Percentiles rank a stretch among this genome's conserved stretches.
These are phyloP conservation scores for Babesia ovata DNA, from an alignment of 169 alveolate species.

Conservation along the genomic window DNA sequence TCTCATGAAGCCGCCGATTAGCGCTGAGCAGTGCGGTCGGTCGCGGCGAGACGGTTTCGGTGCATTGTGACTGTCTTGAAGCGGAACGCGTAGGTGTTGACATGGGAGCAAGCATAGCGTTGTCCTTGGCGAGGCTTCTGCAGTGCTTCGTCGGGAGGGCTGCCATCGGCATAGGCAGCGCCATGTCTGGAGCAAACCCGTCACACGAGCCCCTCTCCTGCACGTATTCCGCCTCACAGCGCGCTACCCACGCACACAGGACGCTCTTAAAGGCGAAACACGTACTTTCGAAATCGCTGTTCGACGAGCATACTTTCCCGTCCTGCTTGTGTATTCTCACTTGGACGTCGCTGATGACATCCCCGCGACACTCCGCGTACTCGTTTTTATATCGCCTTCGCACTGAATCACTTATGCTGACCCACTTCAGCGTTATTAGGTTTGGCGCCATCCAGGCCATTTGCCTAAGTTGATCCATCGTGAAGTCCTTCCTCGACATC, in stretches of 20 bases:
- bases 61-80: neutral
- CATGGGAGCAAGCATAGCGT: neutral
- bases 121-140: neutral
- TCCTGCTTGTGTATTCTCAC: slow-evolving; percentile 46
- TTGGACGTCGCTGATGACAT: slow-evolving; percentile 26
- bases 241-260: slow-evolving; percentile 45
- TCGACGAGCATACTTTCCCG: slow-evolving; percentile 35
- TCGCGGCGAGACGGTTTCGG: neutral
- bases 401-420: slow-evolving; percentile 22
- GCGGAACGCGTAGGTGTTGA: slow-evolving; percentile 15
- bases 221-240: slow-evolving; percentile 34
- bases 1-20: neutral
- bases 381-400: slow-evolving; percentile 37
- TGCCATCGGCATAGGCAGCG: slow-evolving; percentile 36
- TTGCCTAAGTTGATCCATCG: slow-evolving; percentile 50
- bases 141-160: slow-evolving; percentile 17
- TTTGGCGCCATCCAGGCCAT: slow-evolving; percentile 67
- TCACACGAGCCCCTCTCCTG: slow-evolving; percentile 12
- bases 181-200: slow-evolving; percentile 34
- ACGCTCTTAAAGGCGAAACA: slow-evolving; percentile 45
- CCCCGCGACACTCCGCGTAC: slow-evolving; percentile 47
- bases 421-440: slow-evolving; percentile 49
- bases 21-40: slow-evolving; percentile 17
- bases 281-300: slow-evolving; percentile 42
- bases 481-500: slow-evolving; percentile 50